These are phyloP conservation scores for Populus hybrid DNA, from an alignment of 441 rosid species.

Conservation along the genomic window DNA sequence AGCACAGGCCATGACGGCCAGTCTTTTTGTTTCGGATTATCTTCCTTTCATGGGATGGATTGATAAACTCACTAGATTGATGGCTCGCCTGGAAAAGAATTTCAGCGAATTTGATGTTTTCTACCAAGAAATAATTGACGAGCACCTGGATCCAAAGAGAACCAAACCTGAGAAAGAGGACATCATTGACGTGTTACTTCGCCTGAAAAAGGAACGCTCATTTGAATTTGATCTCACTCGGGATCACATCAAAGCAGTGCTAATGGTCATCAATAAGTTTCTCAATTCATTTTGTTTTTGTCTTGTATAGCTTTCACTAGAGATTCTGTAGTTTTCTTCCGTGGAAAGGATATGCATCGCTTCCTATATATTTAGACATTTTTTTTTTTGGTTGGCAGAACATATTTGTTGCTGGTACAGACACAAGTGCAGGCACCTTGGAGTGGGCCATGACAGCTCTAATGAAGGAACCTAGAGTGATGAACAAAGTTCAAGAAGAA, in stretches of 20 bases:
- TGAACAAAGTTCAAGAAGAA: constrained; percentile 21
- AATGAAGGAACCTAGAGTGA: constrained; percentile 22
- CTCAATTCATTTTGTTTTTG: not conserved
- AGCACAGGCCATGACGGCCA: constrained; percentile 13
- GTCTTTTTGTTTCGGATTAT: constrained; percentile 22
- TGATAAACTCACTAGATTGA: constrained; percentile 18
- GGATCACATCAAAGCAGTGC: constrained; percentile 24
- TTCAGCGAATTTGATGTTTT: constrained; percentile 24
- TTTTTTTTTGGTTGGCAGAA: not conserved
- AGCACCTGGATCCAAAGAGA: constrained; percentile 18
- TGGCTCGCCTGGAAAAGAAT: constrained; percentile 15
- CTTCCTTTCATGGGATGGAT: constrained; percentile 24
- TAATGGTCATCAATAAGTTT: constrained; percentile 18
- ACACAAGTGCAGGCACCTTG: constrained; percentile 16
- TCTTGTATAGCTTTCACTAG: not conserved
- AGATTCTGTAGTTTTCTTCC: no score
- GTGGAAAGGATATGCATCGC: not conserved
- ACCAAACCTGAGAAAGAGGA: constrained; percentile 17
- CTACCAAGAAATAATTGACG: constrained; percentile 22
- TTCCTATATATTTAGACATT: not conserved
- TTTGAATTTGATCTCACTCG: not conserved
- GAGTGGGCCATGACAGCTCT: constrained; percentile 21
- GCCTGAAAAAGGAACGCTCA: not conserved
- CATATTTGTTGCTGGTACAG: constrained; percentile 16
- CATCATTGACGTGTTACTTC: constrained; percentile 22